phyloP scores from a whole-genome alignment of 1,139 yeast species.

The Sugiyamaella sp. region DNA sequence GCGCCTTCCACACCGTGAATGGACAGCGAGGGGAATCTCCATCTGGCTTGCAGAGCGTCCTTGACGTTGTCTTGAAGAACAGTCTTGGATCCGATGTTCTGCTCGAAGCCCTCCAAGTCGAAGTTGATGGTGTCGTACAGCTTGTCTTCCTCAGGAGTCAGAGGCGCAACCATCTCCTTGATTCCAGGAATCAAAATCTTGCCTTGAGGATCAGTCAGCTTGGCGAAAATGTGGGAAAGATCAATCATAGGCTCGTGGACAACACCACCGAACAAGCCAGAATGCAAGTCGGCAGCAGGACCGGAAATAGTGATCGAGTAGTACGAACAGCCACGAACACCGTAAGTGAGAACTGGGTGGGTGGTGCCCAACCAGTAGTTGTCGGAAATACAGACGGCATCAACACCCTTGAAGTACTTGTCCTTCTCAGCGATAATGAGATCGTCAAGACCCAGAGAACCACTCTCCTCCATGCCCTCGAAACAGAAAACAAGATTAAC shows the following conservation, averaged over 20 bases:
- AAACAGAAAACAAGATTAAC: slow-evolving; percentile 91
- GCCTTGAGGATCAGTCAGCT: slow-evolving; percentile 74
- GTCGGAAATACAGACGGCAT: slow-evolving; percentile 94
- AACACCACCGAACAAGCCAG: slow-evolving; percentile 97
- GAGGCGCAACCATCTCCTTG: slow-evolving; percentile 91
- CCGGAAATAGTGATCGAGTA: slow-evolving; percentile 82
- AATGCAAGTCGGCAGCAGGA: slow-evolving; percentile 96
- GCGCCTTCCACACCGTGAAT: slow-evolving; percentile 98
- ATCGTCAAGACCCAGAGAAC: slow-evolving; percentile 87
- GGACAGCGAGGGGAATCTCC: slow-evolving; percentile 97
- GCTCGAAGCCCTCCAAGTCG: slow-evolving; percentile 79
- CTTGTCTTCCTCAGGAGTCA: slow-evolving; percentile 72
- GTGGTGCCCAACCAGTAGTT: slow-evolving; percentile 98
- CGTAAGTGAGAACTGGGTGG: slow-evolving; percentile 96
- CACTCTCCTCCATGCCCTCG: slow-evolving; percentile 99
- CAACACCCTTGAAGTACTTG: slow-evolving; percentile 79
- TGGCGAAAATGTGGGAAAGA: slow-evolving; percentile 70
- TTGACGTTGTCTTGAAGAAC: slow-evolving; percentile 75
- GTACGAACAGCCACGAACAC: slow-evolving; percentile 95
- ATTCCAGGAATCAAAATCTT: slow-evolving; percentile 86
- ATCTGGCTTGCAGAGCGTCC: slow-evolving; percentile 92
- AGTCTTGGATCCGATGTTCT: slow-evolving; percentile 86
- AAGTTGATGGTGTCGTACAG: slow-evolving; percentile 87
- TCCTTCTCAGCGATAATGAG: slow-evolving; percentile 79
- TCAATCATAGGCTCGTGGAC: slow-evolving; percentile 98